Evolutionary conservation across 1,139 yeast species (phyloP).

Genomic region (Debaryomycetaceae sp.): DNA sequence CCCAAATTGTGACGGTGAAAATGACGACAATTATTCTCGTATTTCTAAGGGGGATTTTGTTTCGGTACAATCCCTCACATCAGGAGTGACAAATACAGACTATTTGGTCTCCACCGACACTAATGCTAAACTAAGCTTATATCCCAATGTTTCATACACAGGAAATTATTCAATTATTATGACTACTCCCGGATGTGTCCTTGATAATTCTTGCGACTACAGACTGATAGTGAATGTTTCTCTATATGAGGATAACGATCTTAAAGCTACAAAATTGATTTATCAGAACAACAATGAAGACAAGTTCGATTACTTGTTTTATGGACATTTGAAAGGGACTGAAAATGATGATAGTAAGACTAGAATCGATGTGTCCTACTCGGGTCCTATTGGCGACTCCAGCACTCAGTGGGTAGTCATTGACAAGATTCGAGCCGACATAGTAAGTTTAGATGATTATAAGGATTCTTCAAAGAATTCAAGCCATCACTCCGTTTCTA

Average conservation of each 20-base stretch:
- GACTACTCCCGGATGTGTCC: constrained; percentile 83
- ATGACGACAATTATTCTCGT: constrained; percentile 27
- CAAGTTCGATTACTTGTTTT: constrained; percentile 75
- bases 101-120: constrained; percentile 31
- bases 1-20: constrained; percentile 50
- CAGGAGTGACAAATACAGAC: constrained; percentile 19
- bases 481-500: constrained; percentile 10
- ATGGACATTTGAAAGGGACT: constrained; percentile 62
- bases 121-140: constrained; percentile 52
- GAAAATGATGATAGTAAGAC: constrained; percentile 41
- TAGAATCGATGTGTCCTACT: constrained; percentile 45
- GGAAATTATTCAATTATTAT: constrained; percentile 74
- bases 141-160: constrained; percentile 67
- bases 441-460: constrained; percentile 48
- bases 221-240: constrained; percentile 83
- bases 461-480: constrained; percentile 31
- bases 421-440: constrained; percentile 59
- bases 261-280: constrained; percentile 41
- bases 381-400: constrained; percentile 27
- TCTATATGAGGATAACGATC: constrained; percentile 47
- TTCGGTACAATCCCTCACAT: constrained; percentile 21
- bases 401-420: constrained; percentile 60
- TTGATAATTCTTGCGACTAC: constrained; percentile 61
- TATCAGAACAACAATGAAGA: constrained; percentile 78
- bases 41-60: constrained; percentile 32